A percentile compares a stretch with the other conserved stretches of the same genome.
Conservation (phyloP, 192 early-diverging fungal genomes). For the Umbelopsis isabellina region DNA sequence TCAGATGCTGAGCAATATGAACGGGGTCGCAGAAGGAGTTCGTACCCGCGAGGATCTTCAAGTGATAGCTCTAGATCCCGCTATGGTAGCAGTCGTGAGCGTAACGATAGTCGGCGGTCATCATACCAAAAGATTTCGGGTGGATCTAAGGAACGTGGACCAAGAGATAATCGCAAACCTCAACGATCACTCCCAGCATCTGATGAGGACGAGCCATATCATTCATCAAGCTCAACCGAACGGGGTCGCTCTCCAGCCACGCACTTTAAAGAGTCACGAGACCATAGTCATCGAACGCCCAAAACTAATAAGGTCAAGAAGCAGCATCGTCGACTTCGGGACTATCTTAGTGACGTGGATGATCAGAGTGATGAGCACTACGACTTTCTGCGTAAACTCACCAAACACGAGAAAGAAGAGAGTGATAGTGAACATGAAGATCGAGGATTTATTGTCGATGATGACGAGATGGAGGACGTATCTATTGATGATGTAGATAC, state of each 20-base stretch:
- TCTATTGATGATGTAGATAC: background rate
- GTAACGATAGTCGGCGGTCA: conserved; percentile 14
- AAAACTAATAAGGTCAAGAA: conserved; percentile 32
- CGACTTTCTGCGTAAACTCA: conserved; percentile 53
- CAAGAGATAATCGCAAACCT: background rate
- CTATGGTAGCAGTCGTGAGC: background rate
- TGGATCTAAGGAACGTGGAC: background rate
- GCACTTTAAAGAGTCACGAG: background rate
- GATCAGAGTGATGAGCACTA: conserved; percentile 42
- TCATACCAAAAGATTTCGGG: conserved; percentile 20
- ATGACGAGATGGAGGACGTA: conserved; percentile 12
- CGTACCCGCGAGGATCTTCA: conserved; percentile 19
- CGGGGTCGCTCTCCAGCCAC: conserved; percentile 19
- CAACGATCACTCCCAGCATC: conserved; percentile 16
- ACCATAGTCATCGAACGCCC: background rate
- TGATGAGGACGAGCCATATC: conserved; percentile 33
- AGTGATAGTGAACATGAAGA: conserved; percentile 12
- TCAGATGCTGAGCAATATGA: conserved; percentile 21
- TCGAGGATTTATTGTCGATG: conserved; percentile 25
- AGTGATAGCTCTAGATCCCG: conserved; percentile 21
- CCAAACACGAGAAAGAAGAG: conserved; percentile 38
- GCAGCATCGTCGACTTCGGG: conserved; percentile 45
- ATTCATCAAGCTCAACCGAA: conserved; percentile 26
- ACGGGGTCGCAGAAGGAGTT: conserved; percentile 8
- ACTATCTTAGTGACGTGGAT: conserved; percentile 53